Evolutionary conservation across 768 basidiomycete genomes (phyloP).

Genomic region (Termitomyces sp.): DNA sequence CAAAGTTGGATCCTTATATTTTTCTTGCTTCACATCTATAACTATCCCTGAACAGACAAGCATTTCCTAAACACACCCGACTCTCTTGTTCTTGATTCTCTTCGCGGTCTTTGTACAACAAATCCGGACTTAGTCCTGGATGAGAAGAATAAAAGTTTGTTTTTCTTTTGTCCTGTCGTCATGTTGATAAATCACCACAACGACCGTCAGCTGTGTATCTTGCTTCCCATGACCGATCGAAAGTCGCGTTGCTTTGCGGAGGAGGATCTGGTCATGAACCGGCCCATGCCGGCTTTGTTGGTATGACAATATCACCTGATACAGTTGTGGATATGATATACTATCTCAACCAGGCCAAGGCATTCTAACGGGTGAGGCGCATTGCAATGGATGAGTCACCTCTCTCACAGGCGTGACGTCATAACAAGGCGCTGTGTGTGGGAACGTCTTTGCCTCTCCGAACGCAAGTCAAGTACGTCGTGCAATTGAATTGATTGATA

Average conservation of each 20-base stretch:
- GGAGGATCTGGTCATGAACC: slow-evolving; percentile 92
- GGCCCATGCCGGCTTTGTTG: slow-evolving; percentile 86
- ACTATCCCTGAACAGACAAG: slow-evolving; percentile 36
- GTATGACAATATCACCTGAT: slow-evolving; percentile 28
- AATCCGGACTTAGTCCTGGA: slow-evolving; percentile 76
- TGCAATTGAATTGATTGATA: slow-evolving; percentile 72
- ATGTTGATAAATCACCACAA: slow-evolving; percentile 7
- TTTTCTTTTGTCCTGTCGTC: neutral
- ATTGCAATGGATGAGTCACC: neutral
- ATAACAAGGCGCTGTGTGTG: slow-evolving; percentile 65
- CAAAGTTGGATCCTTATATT: slow-evolving; percentile 23
- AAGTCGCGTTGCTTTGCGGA: slow-evolving; percentile 77
- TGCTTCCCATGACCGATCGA: slow-evolving; percentile 48
- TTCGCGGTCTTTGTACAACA: slow-evolving; percentile 62
- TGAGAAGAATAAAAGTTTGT: slow-evolving; percentile 59
- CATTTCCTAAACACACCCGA: slow-evolving; percentile 75
- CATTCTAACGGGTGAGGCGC: slow-evolving; percentile 57
- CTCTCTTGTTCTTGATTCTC: slow-evolving; percentile 71
- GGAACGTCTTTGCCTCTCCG: slow-evolving; percentile 87
- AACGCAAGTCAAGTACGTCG: slow-evolving; percentile 80
- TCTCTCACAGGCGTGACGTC: neutral
- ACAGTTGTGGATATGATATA: neutral
- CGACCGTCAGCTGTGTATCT: slow-evolving; percentile 54
- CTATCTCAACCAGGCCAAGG: slow-evolving; percentile 51
- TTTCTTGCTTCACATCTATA: neutral